These are phyloP conservation scores for Fusarium sp. DNA, from an alignment of 2,329 filamentous ascomycete genomes.

Conservation along the genomic window DNA sequence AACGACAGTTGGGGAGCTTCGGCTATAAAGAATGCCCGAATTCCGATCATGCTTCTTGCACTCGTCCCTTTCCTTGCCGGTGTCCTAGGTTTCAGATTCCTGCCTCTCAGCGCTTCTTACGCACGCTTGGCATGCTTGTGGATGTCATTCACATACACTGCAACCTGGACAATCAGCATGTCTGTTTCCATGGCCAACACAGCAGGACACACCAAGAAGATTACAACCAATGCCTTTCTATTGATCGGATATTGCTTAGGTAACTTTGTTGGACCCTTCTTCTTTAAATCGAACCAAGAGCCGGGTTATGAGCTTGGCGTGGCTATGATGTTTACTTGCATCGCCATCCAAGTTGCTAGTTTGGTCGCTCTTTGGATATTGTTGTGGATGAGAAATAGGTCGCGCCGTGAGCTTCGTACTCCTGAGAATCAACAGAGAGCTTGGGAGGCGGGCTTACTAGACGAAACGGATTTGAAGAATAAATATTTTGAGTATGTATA, in stretches of 20 bases:
- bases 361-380: slow-evolving; percentile 26
- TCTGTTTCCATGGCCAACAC: slow-evolving; percentile 42
- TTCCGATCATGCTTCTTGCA: slow-evolving; percentile 26
- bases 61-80: slow-evolving; percentile 31
- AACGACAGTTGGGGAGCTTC: slow-evolving; percentile 20
- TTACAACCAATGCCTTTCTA: slow-evolving; percentile 60
- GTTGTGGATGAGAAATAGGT: slow-evolving; percentile 25
- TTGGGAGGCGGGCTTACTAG: slow-evolving; percentile 25
- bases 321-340: slow-evolving; percentile 40
- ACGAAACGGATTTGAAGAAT: slow-evolving; percentile 36
- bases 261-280: slow-evolving; percentile 58
- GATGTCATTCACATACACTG: slow-evolving; percentile 48
- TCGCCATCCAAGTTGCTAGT: slow-evolving; percentile 22
- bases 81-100: slow-evolving; percentile 25
- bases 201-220: slow-evolving; percentile 57
- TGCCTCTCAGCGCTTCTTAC: slow-evolving; percentile 27
- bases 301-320: slow-evolving; percentile 35
- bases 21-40: slow-evolving; percentile 13
- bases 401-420: slow-evolving; percentile 1
- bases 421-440: slow-evolving; percentile 14
- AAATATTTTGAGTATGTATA: slow-evolving; percentile 35
- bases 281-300: slow-evolving; percentile 51
- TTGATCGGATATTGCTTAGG: slow-evolving; percentile 59
- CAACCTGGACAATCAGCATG: slow-evolving; percentile 49
- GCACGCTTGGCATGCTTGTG: slow-evolving; percentile 47